Conservation (phyloP, 78 protist species). For the Chrysochromulina tobinii region DNA sequence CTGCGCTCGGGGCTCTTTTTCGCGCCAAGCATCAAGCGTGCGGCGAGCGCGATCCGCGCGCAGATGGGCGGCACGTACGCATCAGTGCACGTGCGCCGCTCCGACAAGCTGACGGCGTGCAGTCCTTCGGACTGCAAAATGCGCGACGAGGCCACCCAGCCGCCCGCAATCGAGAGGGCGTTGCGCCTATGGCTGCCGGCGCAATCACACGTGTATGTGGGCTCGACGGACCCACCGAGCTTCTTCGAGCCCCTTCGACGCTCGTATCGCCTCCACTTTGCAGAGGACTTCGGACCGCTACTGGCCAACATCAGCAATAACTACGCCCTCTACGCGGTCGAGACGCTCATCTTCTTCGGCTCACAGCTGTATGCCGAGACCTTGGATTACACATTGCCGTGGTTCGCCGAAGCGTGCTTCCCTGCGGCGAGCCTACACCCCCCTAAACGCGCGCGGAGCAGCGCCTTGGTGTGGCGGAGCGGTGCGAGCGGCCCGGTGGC, state of each 20-base stretch:
- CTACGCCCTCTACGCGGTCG: slow-evolving; percentile 2
- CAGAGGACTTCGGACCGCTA: neutral
- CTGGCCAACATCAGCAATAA: neutral
- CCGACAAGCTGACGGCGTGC: slow-evolving; percentile 13
- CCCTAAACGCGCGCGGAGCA: neutral
- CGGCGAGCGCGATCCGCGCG: neutral
- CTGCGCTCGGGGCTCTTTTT: slow-evolving; percentile 18
- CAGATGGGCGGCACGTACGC: neutral
- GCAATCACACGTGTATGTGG: neutral
- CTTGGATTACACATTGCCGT: neutral
- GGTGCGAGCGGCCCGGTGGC: neutral
- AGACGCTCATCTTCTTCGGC: slow-evolving; percentile 4
- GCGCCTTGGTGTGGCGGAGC: neutral
- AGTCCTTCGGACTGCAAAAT: neutral
- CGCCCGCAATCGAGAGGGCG: neutral
- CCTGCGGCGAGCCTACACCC: neutral
- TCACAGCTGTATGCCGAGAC: neutral
- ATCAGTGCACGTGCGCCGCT: slow-evolving; percentile 19
- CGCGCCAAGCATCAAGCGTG: neutral
- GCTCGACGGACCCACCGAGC: neutral
- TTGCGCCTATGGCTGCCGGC: neutral
- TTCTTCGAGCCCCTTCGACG: neutral
- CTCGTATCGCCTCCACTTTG: neutral
- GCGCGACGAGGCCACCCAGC: neutral
- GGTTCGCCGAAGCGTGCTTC: neutral